Base-by-base conservation (phyloP, 176 grass and related monocot species). In the Dendrocalamus sinicus region DNA sequence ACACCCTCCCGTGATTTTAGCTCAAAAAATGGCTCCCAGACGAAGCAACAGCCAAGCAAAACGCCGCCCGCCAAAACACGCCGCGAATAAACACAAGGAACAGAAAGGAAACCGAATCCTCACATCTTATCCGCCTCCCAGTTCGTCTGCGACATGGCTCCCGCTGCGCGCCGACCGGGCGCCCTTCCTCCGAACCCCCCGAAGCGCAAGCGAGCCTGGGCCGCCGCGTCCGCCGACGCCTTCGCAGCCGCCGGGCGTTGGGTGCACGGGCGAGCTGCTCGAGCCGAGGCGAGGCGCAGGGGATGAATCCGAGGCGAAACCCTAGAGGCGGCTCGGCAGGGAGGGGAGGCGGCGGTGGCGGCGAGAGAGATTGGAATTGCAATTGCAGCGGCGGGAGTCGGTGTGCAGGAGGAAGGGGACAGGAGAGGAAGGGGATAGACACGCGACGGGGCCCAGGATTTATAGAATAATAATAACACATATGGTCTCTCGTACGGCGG, bases 41-140 rank as follows among this genome's bases (percentile, higher is more conserved):
- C 12, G 45, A 72, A 52, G 30, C 43, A 35, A 13, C 62, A 72
- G 7, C 4, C 75, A 67, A 39, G 2, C 8, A 35, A 44, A 52
- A 57, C 17, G 22, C 5, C 6, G n/a, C 80, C 60, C 10, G 32
- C 51, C 58, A 75, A 75, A 74, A 82, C 71, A 77, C 58, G 63
- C 32, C 7, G 24, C 35, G 59, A 90, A 90, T 79, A 59, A 15
- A 22, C 55, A 5, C 58, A 72, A 20, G 4, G 9, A 44, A 72
- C 3, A 54, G 53, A 26, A 26, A 32, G 20, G 14, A 64, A 55
- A 68, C 12, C 67, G 64, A 90, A 75, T 88, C 67, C 92, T 93
- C 70, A 93, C 92, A 93, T 93, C 86, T 93, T 93, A 77, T 93
- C 92, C 59, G 92, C 92, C 63, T 93, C 92, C 92, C 92, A 93